Base-by-base conservation (phyloP, 352 stramenopile species). In the Globisporangium cylindrosporum region DNA sequence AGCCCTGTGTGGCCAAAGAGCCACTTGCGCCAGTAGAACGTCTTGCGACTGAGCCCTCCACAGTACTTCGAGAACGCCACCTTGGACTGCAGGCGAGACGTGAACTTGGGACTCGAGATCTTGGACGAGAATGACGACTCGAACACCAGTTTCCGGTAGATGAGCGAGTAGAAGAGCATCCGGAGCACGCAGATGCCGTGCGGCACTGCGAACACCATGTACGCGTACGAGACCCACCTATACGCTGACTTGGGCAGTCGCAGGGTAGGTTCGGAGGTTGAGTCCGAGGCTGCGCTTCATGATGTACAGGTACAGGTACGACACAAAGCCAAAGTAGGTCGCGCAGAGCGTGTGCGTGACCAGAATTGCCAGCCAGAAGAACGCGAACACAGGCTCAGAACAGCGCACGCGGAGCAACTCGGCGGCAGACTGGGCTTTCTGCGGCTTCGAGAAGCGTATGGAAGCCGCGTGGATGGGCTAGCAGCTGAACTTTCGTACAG, bases 1-100 rank as follows among this genome's bases (percentile, higher is more conserved):
- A 76, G 29, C 1, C 69, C 66, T 2, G 63, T 63, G 49, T 68
- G 59, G 6, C 67, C 67, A 20, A 72, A 72, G 36, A 72, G 25
- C 51, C 49, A 66, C 48, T 66, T 70, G 65, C 65, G 65, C 65
- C 65, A 70, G 55, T 53, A 63, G 29, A 69, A 69, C n/a, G 25
- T 20, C 57, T 66, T 61, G 2, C 7, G 58, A 34, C n/a, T 57
- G 14, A 59, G 29, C 7, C 8, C 3, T 18, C 24, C 18, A 29
- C 48, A 59, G 29, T 34, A 61, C 38, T 56, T 66, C 8, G 57
- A 34, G 25, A 29, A 54, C 9, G 12, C 6, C 36, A 67, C 22
- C 51, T 53, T 62, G 24, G 66, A 51, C 14, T 67, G 38, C 8
- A 57, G 25, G 0, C n/a, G 43, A 3, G 36, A 58, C 49, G 57